A percentile compares a stretch with the other conserved stretches of the same genome.
Evolutionary conservation across 108 stramenopile genomes (phyloP).

Genomic region (Stephanodiscus triporus): DNA sequence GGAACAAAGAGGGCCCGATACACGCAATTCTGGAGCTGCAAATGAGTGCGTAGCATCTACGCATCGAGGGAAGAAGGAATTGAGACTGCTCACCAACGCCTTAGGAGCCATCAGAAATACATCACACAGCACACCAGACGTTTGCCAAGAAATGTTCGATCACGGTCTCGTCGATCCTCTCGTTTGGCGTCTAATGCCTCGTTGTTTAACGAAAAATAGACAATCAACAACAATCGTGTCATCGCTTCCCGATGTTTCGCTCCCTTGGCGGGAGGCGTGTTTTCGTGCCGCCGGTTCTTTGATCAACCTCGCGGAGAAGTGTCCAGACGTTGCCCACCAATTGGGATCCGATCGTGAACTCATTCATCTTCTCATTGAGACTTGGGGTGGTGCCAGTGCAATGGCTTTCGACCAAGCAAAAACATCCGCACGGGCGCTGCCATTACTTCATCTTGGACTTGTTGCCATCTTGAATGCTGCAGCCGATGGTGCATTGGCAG

Average conservation of each 20-base stretch:
- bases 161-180: slow-evolving; percentile 42
- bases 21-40: not conserved
- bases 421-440: slow-evolving; percentile 26
- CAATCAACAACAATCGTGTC: not conserved
- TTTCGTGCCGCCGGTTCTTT: slow-evolving; percentile 53
- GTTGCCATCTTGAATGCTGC: slow-evolving; percentile 54
- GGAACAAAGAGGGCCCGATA: not conserved
- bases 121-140: slow-evolving; percentile 55
- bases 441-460: slow-evolving; percentile 51
- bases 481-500: slow-evolving; percentile 24
- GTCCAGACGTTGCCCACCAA: slow-evolving; percentile 37
- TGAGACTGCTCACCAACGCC: slow-evolving; percentile 50
- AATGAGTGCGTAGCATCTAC: slow-evolving; percentile 3
- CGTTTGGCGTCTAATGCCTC: slow-evolving; percentile 32
- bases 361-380: slow-evolving; percentile 51
- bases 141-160: slow-evolving; percentile 39
- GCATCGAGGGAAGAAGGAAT: slow-evolving; percentile 41
- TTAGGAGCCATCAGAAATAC: slow-evolving; percentile 53
- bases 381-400: slow-evolving; percentile 54
- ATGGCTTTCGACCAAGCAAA: slow-evolving; percentile 18
- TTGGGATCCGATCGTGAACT: slow-evolving; percentile 37
- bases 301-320: slow-evolving; percentile 65
- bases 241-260: slow-evolving; percentile 25
- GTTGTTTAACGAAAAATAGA: slow-evolving; percentile 5
- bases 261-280: slow-evolving; percentile 55